Evolutionary conservation across 192 early-diverging fungal species (phyloP), one percentile per base, ranked within the genome.

Genomic region (Spinellus fusiger): DNA sequence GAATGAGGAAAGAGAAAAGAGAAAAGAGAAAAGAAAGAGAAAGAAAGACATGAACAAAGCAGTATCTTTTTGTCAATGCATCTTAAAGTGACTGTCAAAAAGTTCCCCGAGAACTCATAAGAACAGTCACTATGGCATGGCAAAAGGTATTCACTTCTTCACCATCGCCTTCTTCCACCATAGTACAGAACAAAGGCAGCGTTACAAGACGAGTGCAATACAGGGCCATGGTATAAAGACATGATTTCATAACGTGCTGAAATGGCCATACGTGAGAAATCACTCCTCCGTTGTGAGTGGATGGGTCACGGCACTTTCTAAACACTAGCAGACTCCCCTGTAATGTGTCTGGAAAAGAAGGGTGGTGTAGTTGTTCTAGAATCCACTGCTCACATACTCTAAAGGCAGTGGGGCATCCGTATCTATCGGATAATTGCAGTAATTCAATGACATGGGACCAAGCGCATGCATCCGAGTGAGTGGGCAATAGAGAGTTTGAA

Each of bases 381-480:
- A 61, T 33, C 59, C 59, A 61, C 13, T 61, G 22, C 29, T 61
- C 49, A 40, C 59, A 61, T 15, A 37, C 32, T 0, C 0, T 9
- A 12, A 34, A 28, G 3, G 48, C 59, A 52, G 6, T 12, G 13
- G 0, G 1, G 0, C 29, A 25, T 25, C 49, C 59, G 27, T 38
- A 61, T 6, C 49, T 47, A 25, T 61, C 59, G 3, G 59, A 29
- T 10, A 61, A 9, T 10, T 32, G 27, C 25, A 61, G 25, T n/a
- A 61, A 16, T 22, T 50, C 15, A 37, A 61, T 51, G 1, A 61
- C 49, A 1, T 35, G 12, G 10, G 5, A 12, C 59, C 59, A 61
- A 18, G 13, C 16, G n/a, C 5, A 26, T 49, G 2, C 7, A 5
- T 37, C 3, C 5, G 7, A 18, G 23, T 2, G 51, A 29, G 48